Percentiles rank a stretch among this genome's conserved stretches.
Evolutionary conservation across 2,329 filamentous ascomycete species (phyloP).

Genomic region (Aspergillus tanneri): DNA sequence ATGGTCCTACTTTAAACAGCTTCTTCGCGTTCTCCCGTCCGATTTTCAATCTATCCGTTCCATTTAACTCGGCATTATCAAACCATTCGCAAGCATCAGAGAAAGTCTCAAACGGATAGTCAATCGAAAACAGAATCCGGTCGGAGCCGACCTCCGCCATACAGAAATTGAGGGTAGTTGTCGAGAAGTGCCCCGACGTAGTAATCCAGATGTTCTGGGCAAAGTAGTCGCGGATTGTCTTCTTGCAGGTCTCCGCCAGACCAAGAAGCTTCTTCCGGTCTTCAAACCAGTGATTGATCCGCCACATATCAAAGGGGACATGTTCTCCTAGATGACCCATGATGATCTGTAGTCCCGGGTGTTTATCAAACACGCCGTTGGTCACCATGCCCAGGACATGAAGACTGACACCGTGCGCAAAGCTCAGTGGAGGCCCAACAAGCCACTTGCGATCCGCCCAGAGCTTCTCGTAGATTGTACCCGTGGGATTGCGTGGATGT

Average conservation of each 20-base stretch:
- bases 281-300: constrained; percentile 46
- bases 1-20: constrained; percentile 39
- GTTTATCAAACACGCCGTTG: constrained; percentile 52
- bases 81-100: constrained; percentile 47
- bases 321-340: constrained; percentile 52
- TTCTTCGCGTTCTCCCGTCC: constrained; percentile 49
- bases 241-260: constrained; percentile 41
- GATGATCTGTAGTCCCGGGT: constrained; percentile 49
- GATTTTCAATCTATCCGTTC: constrained; percentile 42
- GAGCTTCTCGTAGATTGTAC: constrained; percentile 57
- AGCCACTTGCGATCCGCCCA: constrained; percentile 61
- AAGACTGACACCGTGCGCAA: constrained; percentile 59
- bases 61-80: constrained; percentile 42
- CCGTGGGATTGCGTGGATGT: constrained; percentile 60
- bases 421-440: constrained; percentile 59
- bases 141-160: constrained; percentile 41
- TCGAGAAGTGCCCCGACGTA: constrained; percentile 44
- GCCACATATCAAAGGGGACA: constrained; percentile 53
- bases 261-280: constrained; percentile 40
- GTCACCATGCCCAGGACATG: constrained; percentile 56
- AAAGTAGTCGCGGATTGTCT: constrained; percentile 48
- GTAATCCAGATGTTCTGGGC: constrained; percentile 45
- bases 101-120: constrained; percentile 44
- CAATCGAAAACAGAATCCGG: constrained; percentile 44
- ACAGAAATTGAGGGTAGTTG: constrained; percentile 41